Percentiles rank a stretch among this genome's conserved stretches.
Conservation (phyloP, 2,329 filamentous ascomycete genomes). For the Aspergillus persii region DNA sequence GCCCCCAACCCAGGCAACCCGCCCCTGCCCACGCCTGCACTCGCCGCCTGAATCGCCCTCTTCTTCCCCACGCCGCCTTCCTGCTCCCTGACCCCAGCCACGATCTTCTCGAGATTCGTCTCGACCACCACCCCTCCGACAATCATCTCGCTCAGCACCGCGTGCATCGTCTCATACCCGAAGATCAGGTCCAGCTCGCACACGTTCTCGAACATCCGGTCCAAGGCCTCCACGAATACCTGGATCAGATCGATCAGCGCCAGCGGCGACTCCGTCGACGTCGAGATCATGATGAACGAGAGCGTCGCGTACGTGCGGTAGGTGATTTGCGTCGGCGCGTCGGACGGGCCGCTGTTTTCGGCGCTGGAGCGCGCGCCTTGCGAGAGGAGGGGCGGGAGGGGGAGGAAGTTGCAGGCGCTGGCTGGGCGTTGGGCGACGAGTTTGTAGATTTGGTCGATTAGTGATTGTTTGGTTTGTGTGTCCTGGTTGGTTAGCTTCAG, state of each 20-base stretch:
- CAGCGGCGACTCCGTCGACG: constrained; percentile 90
- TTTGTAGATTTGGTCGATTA: constrained; percentile 95
- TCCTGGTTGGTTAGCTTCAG: constrained; percentile 60
- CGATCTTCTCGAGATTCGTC: constrained; percentile 83
- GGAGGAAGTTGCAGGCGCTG: constrained; percentile 97
- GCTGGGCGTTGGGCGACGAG: constrained; percentile 87
- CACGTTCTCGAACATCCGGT: constrained; percentile 95
- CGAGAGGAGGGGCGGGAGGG: constrained; percentile 64
- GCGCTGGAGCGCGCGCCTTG: constrained; percentile 50
- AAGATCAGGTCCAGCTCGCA: constrained; percentile 98
- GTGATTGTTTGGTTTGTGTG: constrained; percentile 91
- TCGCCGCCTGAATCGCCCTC: constrained; percentile 44
- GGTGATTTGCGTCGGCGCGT: constrained; percentile 90
- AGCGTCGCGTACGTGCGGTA: constrained; percentile 98
- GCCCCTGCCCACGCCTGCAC: constrained; percentile 36
- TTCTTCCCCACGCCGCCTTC: constrained; percentile 44
- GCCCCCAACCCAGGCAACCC: constrained; percentile 39
- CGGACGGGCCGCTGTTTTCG: constrained; percentile 65
- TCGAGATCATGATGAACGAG: constrained; percentile 97
- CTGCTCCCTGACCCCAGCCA: constrained; percentile 70
- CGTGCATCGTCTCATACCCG: constrained; percentile 96
- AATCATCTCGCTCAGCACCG: constrained; percentile 88
- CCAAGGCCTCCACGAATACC: constrained; percentile 94
- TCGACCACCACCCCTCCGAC: constrained; percentile 93
- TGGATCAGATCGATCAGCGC: constrained; percentile 96